A percentile compares a stretch with the other conserved stretches of the same genome.
These are phyloP conservation scores for Rhodotorula graminis DNA, from an alignment of 768 basidiomycete genomes.

Conservation along the genomic window DNA sequence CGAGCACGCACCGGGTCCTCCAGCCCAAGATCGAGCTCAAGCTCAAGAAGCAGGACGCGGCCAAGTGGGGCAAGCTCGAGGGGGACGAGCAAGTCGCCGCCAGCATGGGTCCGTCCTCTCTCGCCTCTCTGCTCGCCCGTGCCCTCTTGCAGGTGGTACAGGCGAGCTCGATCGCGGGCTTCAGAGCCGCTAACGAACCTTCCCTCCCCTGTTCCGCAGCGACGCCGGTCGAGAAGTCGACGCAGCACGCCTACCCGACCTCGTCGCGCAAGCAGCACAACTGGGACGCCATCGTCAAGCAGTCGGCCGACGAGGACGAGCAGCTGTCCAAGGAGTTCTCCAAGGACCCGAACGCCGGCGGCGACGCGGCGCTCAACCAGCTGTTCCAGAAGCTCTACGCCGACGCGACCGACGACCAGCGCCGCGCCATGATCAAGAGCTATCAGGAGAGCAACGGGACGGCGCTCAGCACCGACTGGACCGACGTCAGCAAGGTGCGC, in stretches of 20 bases:
- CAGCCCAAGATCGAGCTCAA: constrained; percentile 84
- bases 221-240: constrained; percentile 43
- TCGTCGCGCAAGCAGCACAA: constrained; percentile 60
- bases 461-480: constrained; percentile 92
- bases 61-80: constrained; percentile 67
- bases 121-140: not conserved
- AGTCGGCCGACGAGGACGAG: constrained; percentile 68
- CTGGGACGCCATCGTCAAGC: constrained; percentile 75
- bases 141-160: not conserved
- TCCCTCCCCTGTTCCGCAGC: constrained; percentile 43
- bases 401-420: constrained; percentile 86
- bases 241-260: constrained; percentile 47
- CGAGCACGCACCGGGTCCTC: constrained; percentile 64
- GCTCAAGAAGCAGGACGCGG: constrained; percentile 62
- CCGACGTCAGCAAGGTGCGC: constrained; percentile 63
- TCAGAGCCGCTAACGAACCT: constrained; percentile 1
- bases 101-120: constrained; percentile 20
- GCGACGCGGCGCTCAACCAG: constrained; percentile 74
- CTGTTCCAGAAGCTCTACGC: constrained; percentile 69
- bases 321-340: constrained; percentile 45
- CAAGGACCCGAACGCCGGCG: constrained; percentile 83
- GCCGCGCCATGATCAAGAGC: constrained; percentile 95
- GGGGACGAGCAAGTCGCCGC: constrained; percentile 54
- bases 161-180: not conserved
- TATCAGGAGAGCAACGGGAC: constrained; percentile 93